These are phyloP conservation scores for Leccinum variicolor DNA, from an alignment of 768 basidiomycete species.

Conservation along the genomic window DNA sequence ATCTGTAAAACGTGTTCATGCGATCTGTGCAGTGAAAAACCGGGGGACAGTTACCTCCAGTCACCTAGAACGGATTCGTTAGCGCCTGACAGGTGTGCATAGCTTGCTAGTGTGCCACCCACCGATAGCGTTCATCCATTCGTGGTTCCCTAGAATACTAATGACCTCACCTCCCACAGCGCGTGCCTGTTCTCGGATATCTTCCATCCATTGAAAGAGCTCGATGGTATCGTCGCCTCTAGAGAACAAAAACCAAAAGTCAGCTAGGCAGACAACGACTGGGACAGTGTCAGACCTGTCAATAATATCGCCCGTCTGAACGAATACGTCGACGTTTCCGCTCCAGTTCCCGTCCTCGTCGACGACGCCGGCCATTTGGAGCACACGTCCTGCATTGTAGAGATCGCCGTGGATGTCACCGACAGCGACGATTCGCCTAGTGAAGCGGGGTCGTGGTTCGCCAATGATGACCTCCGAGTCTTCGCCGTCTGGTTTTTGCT, in stretches of 20 bases:
- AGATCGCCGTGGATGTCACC: slow-evolving; percentile 93
- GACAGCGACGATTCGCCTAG: slow-evolving; percentile 72
- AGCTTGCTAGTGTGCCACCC: slow-evolving; percentile 4
- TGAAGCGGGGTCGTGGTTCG: slow-evolving; percentile 31
- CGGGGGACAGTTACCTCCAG: slow-evolving; percentile 59
- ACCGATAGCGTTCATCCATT: slow-evolving; percentile 92
- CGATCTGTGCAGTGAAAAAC: background rate
- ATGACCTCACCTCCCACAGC: slow-evolving; percentile 68
- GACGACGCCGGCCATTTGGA: slow-evolving; percentile 77
- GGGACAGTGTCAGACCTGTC: slow-evolving; percentile 57
- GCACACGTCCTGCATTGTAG: slow-evolving; percentile 71
- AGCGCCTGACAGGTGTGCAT: slow-evolving; percentile 4
- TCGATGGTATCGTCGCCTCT: slow-evolving; percentile 90
- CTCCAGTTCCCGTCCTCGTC: slow-evolving; percentile 76
- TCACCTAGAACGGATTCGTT: slow-evolving; percentile 50
- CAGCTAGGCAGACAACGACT: slow-evolving; percentile 3
- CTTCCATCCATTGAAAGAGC: slow-evolving; percentile 83
- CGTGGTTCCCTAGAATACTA: slow-evolving; percentile 89
- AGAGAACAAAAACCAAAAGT: slow-evolving; percentile 1
- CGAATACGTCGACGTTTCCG: slow-evolving; percentile 78
- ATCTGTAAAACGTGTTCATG: slow-evolving; percentile 44
- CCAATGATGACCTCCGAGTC: slow-evolving; percentile 8
- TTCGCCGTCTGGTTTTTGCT: slow-evolving; percentile 2
- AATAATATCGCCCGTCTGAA: slow-evolving; percentile 96
- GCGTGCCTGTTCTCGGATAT: slow-evolving; percentile 70